These are phyloP conservation scores for Yamadazyma oceani DNA, from an alignment of 1,139 yeast genomes.

Conservation along the genomic window DNA sequence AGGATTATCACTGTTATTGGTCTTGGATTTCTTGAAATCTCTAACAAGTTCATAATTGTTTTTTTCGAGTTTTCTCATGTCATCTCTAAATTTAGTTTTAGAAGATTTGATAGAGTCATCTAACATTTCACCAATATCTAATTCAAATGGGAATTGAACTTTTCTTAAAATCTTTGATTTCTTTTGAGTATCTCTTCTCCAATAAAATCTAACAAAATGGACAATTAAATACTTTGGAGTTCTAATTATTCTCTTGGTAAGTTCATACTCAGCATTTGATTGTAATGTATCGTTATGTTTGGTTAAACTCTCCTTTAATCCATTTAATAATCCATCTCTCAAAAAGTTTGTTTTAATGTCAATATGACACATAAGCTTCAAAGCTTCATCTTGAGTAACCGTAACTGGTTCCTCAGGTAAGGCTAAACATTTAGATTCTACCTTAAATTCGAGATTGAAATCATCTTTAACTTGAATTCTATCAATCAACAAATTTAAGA, in stretches of 20 bases:
- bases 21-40: slow-evolving; percentile 71
- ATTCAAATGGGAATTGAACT: slow-evolving; percentile 91
- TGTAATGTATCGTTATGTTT: slow-evolving; percentile 73
- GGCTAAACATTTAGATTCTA: slow-evolving; percentile 59
- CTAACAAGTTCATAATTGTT: slow-evolving; percentile 70
- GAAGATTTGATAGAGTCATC: slow-evolving; percentile 69
- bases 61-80: slow-evolving; percentile 73
- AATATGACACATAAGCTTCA: slow-evolving; percentile 87
- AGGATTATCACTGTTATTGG: slow-evolving; percentile 35
- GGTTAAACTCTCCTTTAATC: slow-evolving; percentile 74
- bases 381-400: slow-evolving; percentile 51
- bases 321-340: slow-evolving; percentile 78
- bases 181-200: slow-evolving; percentile 90
- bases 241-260: slow-evolving; percentile 67
- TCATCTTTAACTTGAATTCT: slow-evolving; percentile 52
- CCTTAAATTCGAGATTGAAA: slow-evolving; percentile 66
- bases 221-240: slow-evolving; percentile 88
- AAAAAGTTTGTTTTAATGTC: slow-evolving; percentile 82
- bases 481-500: slow-evolving; percentile 55
- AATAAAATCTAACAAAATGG: slow-evolving; percentile 90
- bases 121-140: slow-evolving; percentile 83
- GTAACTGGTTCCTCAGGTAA: slow-evolving; percentile 37
- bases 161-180: slow-evolving; percentile 92
- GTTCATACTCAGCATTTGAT: slow-evolving; percentile 67
- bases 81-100: slow-evolving; percentile 74